Evolutionary conservation across 1,284 basidiomycete species (phyloP).

Genomic region (Marasmius fiardii): DNA sequence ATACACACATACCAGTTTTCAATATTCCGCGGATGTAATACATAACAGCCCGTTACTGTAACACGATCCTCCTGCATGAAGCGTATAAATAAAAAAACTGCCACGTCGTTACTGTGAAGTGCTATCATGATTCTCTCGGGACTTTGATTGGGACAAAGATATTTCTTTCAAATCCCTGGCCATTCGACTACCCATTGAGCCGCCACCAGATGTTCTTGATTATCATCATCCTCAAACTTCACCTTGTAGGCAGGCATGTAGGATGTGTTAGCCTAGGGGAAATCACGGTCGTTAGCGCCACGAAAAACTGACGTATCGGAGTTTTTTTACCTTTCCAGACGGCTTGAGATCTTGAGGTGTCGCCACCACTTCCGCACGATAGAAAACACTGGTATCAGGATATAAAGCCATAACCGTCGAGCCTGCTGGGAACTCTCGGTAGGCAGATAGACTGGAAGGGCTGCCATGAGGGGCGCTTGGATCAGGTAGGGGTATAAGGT

Average conservation of each 20-base stretch:
- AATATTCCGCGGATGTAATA: too few relatives aligned
- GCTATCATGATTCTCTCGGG: too few relatives aligned
- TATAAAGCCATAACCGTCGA: conserved; percentile 78
- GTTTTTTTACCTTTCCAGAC: conserved; percentile 47
- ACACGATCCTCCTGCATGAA: too few relatives aligned
- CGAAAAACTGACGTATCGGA: too few relatives aligned
- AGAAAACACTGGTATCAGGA: conserved; percentile 84
- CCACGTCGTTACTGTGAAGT: too few relatives aligned
- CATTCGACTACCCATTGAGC: conserved; percentile 78
- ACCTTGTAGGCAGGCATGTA: conserved; percentile 60
- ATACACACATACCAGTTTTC: too few relatives aligned
- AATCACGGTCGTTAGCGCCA: conserved; percentile 1
- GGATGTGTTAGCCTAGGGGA: conserved; percentile 31
- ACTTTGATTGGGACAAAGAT: too few relatives aligned
- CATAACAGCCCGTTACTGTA: too few relatives aligned
- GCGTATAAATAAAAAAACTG: too few relatives aligned
- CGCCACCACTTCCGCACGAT: conserved; percentile 74
- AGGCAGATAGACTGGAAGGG: conserved; percentile 61
- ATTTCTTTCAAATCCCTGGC: conserved; percentile 34
- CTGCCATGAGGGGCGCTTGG: conserved; percentile 51
- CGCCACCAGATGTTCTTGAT: conserved; percentile 68
- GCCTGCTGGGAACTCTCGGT: conserved; percentile 67
- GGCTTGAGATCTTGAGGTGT: conserved; percentile 57
- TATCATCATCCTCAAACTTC: conserved; percentile 81
- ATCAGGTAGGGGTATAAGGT: conserved; percentile 77